phyloP scores from a whole-genome alignment of 2,329 filamentous ascomycete species.

The Knoxdaviesia proteae region DNA sequence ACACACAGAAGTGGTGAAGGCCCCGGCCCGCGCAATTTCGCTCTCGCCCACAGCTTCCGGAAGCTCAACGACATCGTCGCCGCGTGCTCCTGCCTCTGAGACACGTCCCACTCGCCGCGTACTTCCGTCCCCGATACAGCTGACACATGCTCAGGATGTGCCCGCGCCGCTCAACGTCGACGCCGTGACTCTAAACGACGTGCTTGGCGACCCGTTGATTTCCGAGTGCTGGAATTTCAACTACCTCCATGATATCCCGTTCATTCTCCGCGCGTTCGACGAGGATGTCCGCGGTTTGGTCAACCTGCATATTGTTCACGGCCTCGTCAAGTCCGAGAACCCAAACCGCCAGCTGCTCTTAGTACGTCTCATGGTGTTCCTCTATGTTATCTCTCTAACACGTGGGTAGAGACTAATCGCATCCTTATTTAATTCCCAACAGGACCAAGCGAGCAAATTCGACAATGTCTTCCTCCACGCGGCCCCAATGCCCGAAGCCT shows the following conservation, averaged over 20 bases:
- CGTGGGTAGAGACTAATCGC: too few relatives aligned
- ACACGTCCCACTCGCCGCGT: too few relatives aligned
- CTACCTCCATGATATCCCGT: constrained; percentile 38
- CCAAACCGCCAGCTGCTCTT: constrained; percentile 32
- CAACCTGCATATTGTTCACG: constrained; percentile 35
- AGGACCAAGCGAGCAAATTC: constrained; percentile 41
- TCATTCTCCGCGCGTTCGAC: constrained; percentile 33
- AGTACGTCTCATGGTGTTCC: constrained; percentile 17
- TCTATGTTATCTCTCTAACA: neutral
- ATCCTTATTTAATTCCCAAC: neutral
- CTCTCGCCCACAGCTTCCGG: too few relatives aligned
- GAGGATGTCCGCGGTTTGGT: constrained; percentile 25
- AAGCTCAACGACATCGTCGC: too few relatives aligned
- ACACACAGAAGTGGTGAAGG: too few relatives aligned
- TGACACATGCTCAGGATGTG: constrained; percentile 49
- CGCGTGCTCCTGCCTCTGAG: too few relatives aligned
- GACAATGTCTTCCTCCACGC: constrained; percentile 49
- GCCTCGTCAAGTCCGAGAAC: constrained; percentile 49
- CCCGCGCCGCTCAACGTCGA: constrained; percentile 38
- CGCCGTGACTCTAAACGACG: constrained; percentile 41
- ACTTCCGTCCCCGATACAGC: constrained; percentile 41
- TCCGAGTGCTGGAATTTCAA: constrained; percentile 54
- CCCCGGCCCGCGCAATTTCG: too few relatives aligned
- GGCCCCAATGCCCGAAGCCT: constrained; percentile 65
- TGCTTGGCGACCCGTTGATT: constrained; percentile 57